phyloP scores from a whole-genome alignment of 1,284 basidiomycete genomes.

The Malassezia brasiliensis region DNA sequence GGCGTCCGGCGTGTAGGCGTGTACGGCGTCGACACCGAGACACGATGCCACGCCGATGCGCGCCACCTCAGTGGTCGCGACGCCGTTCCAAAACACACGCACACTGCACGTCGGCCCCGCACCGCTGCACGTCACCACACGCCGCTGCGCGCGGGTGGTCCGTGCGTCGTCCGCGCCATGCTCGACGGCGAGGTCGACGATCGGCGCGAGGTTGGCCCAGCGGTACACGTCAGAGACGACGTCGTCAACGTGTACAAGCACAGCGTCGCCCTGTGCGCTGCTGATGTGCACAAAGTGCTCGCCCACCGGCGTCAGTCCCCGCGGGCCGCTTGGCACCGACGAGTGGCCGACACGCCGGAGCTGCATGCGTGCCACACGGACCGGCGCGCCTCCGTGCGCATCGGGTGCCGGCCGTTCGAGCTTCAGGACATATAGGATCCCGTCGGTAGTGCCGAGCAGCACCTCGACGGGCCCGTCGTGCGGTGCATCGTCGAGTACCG shows the following conservation, averaged over 20 bases:
- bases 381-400: background rate
- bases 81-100: constrained; percentile 72
- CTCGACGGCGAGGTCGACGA: constrained; percentile 69
- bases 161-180: constrained; percentile 45
- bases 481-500: constrained; percentile 3
- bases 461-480: background rate
- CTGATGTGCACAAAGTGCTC: constrained; percentile 31
- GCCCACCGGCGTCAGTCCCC: constrained; percentile 29
- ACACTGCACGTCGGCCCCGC: constrained; percentile 69
- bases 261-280: constrained; percentile 34
- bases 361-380: constrained; percentile 9
- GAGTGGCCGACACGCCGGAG: constrained; percentile 22
- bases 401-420: background rate
- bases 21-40: background rate
- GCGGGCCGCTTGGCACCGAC: constrained; percentile 25
- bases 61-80: constrained; percentile 62
- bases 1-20: too few relatives aligned
- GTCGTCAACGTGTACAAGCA: constrained; percentile 13
- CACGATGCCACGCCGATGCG: constrained; percentile 3
- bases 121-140: constrained; percentile 82
- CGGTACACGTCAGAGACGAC: constrained; percentile 10
- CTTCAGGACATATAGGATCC: background rate
- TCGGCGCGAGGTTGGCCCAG: constrained; percentile 61
- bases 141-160: constrained; percentile 53
- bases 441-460: background rate